Evolutionary conservation across 495 filamentous ascomycete species (phyloP), one percentile per base, ranked within the genome.

Genomic region (Hyaloscypha hepaticicola): DNA sequence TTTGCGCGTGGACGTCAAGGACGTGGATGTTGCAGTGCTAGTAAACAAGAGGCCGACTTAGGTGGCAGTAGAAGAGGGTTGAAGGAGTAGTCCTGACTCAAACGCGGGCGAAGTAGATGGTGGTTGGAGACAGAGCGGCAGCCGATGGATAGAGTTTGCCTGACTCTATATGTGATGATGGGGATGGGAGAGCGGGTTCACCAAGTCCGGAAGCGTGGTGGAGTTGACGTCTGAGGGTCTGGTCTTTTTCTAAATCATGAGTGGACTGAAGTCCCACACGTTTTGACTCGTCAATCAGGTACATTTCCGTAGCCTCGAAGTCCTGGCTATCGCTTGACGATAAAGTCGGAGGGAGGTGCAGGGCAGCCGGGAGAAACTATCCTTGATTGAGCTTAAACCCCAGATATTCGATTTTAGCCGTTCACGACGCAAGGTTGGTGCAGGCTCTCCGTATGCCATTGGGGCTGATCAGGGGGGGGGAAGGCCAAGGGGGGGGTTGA

Each of bases 221-320:
- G 55, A 31, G 22, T 33, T 24, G 14, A 29, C 49, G 56, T 65
- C 61, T 56, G 51, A 57, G 52, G 51, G 24, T 48, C 50, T 45
- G 38, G 38, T 45, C 55, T 27, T 65, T 65, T 51, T 65, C 48
- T 52, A 60, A 34, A 51, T 53, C 41, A 38, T 5, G 26, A 60
- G 56, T 59, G 58, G 58, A 58, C 24, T 41, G 58, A n/a, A 19
- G 33, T 60, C 56, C 19, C 33, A 53, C 48, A 53, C 55, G 33
- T 65, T 53, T 60, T 65, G 63, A 65, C 63, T 65, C 55, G 63
- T 65, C 63, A 64, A 64, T 66, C 64, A 61, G 58, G 59, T 62
- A 61, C 58, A 62, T 58, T 38, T 21, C 28, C 52, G 53, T 29
- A 33, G 58, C 49, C n/a, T 28, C 50, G 50, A 53, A 0, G 50